Percentiles rank a stretch among this genome's conserved stretches.
Evolutionary conservation across 331 rosid species (phyloP).

Genomic region (Malus hybrid): DNA sequence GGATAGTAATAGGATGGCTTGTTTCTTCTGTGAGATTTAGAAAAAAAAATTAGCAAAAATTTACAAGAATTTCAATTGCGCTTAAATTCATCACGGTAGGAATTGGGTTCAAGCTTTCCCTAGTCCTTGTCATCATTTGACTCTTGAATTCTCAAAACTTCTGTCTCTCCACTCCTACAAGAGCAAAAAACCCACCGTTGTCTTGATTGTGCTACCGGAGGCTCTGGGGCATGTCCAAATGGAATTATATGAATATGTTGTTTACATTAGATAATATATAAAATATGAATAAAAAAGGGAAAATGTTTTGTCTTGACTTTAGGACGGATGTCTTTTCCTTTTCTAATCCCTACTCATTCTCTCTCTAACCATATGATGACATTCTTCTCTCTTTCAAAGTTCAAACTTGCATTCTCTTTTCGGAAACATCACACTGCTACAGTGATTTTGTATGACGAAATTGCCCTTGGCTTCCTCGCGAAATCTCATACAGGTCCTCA

Average conservation of each 20-base stretch:
- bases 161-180: background rate
- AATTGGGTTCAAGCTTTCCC: too few species aligned
- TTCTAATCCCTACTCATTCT: too few species aligned
- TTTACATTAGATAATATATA: too few species aligned
- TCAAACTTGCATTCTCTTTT: background rate
- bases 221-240: background rate
- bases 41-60: too few species aligned
- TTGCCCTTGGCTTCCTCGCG: conserved; percentile 22
- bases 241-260: too few species aligned
- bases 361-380: too few species aligned
- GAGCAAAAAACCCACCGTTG: background rate
- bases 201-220: background rate
- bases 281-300: too few species aligned
- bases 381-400: too few species aligned
- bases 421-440: background rate
- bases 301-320: too few species aligned
- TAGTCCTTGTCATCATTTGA: fast-evolving
- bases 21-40: too few species aligned
- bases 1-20: fast-evolving
- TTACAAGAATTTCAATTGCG: too few species aligned
- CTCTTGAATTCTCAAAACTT: background rate
- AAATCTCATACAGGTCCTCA: conserved; percentile 14
- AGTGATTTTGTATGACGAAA: conserved; percentile 24
- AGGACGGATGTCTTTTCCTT: too few species aligned
- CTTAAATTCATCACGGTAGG: fast-evolving